Percentiles rank a stretch among this genome's conserved stretches.
Conservation (phyloP, 305 asterid genomes). For the Solanum hybrid region DNA sequence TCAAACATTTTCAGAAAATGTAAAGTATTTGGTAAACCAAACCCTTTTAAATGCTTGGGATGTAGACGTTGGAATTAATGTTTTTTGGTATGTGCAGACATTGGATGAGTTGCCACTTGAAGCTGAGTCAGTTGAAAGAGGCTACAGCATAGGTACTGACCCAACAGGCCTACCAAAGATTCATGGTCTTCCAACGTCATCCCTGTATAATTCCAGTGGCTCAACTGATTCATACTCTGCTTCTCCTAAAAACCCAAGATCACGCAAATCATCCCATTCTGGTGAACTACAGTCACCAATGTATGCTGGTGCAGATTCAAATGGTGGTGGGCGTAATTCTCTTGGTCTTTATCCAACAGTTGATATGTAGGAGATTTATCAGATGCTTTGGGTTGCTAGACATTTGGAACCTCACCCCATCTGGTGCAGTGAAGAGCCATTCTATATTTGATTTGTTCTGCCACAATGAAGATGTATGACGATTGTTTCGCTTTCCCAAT, state of each 20-base stretch:
- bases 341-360: conserved; percentile 39
- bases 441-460: background rate
- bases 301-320: conserved; percentile 38
- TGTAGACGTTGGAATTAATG: background rate
- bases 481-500: background rate
- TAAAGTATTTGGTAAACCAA: background rate
- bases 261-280: conserved; percentile 63
- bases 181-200: conserved; percentile 82
- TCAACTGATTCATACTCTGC: conserved; percentile 45
- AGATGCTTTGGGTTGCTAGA: background rate
- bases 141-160: conserved; percentile 57
- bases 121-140: conserved; percentile 76
- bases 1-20: background rate
- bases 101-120: conserved; percentile 83
- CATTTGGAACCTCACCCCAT: background rate
- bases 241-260: conserved; percentile 45
- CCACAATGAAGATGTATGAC: background rate
- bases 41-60: background rate
- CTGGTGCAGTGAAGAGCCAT: background rate
- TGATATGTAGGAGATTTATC: conserved; percentile 30
- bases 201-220: conserved; percentile 43
- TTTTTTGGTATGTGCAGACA: conserved; percentile 31
- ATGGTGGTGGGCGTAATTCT: conserved; percentile 51
- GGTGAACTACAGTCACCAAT: conserved; percentile 70
- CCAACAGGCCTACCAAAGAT: conserved; percentile 86